phyloP scores from a whole-genome alignment of 75 land plant genomes.

The Picea sitchensis region DNA sequence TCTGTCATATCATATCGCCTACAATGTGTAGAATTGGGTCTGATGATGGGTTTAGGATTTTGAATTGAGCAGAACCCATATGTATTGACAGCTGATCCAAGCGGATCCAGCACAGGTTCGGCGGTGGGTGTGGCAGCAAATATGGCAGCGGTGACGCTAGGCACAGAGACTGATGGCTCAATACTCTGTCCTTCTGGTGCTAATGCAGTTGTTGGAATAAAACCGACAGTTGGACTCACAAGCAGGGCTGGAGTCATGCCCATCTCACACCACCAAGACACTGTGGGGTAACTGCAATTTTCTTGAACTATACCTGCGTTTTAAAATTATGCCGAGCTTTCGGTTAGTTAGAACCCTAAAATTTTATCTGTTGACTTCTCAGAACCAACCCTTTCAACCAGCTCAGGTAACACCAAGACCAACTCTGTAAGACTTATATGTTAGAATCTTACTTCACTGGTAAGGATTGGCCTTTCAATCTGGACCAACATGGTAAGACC shows the following conservation, averaged over 20 bases:
- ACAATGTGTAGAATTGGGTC: not conserved
- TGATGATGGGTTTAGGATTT: not conserved
- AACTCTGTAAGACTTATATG: too few species aligned
- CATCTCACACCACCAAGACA: constrained; percentile 33
- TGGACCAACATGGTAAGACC: too few species aligned
- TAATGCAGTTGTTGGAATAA: constrained; percentile 35
- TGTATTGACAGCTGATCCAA: constrained; percentile 17
- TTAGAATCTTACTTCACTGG: too few species aligned
- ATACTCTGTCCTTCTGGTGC: constrained; percentile 30
- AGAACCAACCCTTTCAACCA: too few species aligned
- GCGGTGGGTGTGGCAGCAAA: constrained; percentile 36
- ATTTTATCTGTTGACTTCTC: too few species aligned
- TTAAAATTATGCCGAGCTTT: too few species aligned
- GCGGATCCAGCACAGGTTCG: constrained; percentile 43
- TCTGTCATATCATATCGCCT: too few species aligned
- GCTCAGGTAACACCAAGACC: too few species aligned
- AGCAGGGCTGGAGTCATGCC: constrained; percentile 46
- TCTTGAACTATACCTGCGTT: not conserved
- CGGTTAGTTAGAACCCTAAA: too few species aligned
- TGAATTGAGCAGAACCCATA: constrained; percentile 35
- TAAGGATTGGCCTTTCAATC: too few species aligned
- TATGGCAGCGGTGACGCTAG: constrained; percentile 35
- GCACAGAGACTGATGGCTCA: constrained; percentile 51
- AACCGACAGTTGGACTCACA: constrained; percentile 48
- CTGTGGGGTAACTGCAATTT: constrained; percentile 25